Evolutionary conservation across 371 early-diverging fungal genomes (phyloP).

Genomic region (Mucor lusitanicus): DNA sequence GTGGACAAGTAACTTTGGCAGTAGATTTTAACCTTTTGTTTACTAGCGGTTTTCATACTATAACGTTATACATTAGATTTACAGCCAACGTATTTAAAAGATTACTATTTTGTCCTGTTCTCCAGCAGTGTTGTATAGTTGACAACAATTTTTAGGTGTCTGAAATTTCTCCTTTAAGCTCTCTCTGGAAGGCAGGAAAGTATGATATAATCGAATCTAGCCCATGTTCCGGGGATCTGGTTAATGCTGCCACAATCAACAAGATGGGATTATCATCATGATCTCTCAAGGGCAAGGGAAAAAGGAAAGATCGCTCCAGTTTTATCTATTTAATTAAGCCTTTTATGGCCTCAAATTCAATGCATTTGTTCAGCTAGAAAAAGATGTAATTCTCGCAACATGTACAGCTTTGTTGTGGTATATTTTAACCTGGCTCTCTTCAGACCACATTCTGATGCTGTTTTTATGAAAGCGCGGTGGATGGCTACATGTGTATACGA

Average conservation of each 20-base stretch:
- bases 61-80: conserved; percentile 7
- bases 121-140: neutral
- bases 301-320: neutral
- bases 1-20: neutral
- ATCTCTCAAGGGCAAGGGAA: neutral
- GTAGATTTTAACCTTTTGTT: conserved; percentile 3
- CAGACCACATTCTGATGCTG: neutral
- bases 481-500: neutral
- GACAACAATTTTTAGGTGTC: neutral
- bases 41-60: neutral
- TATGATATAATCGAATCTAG: neutral
- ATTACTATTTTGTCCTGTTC: conserved; percentile 3
- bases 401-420: conserved; percentile 1
- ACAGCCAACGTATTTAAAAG: conserved; percentile 21
- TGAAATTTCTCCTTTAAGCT: neutral
- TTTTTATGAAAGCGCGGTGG: neutral
- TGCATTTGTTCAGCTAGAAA: conserved; percentile 1
- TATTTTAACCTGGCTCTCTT: neutral
- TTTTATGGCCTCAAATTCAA: conserved; percentile 2
- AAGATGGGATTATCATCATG: neutral
- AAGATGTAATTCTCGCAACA: neutral
- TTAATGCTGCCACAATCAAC: neutral
- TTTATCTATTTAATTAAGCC: conserved; percentile 15
- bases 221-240: conserved; percentile 14
- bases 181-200: neutral